Evolutionary conservation across 345 rosid species (phyloP), one percentile per base, ranked within the genome.

Genomic region (Populus ilicifolia): DNA sequence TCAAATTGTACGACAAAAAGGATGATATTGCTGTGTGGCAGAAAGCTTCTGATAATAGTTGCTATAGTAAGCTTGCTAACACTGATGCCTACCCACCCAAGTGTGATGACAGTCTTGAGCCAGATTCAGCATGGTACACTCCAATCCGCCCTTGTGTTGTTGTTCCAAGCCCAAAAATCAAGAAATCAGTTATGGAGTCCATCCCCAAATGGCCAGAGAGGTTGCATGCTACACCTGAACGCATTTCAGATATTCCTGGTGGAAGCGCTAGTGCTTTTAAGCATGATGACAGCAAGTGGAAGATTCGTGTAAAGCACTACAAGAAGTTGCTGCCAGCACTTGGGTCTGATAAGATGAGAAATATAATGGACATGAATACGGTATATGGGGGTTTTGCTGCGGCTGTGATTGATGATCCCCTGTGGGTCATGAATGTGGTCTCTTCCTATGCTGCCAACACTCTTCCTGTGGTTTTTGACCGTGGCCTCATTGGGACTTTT

Each of bases 351-450:
- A 88, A 88, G 83, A 91, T 96, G 50, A 80, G 99, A 78, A 96
- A 96, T 83, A 94, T 92, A 70, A 96, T 96, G 98, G 99, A 96
- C 82, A 96, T 96, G 99, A 96, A 92, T 82, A 93, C 99, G n/a
- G 83, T 86, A 69, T 96, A 91, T 52, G 99, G 99, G 80, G 98
- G 99, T 75, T 87, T 96, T 21, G 95, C 99, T 67, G 93, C 98
- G 16, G 85, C 96, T 64, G 41, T 91, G 69, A 72, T 91, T 71
- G 90, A 91, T 68, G 91, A 89, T 84, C 98, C 99, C 25, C 35
- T 88, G 73, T 96, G 99, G 99, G 93, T 92, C 75, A 96, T 96
- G 98, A 96, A 93, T 23, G 97, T 96, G 25, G 93, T 91, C 56
- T 93, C 99, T 21, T 92, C 97, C 48, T 91, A 93, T 69, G 90